These are phyloP conservation scores for Psidium friedrichsthalianum DNA, from an alignment of 345 rosid genomes.

Conservation along the genomic window DNA sequence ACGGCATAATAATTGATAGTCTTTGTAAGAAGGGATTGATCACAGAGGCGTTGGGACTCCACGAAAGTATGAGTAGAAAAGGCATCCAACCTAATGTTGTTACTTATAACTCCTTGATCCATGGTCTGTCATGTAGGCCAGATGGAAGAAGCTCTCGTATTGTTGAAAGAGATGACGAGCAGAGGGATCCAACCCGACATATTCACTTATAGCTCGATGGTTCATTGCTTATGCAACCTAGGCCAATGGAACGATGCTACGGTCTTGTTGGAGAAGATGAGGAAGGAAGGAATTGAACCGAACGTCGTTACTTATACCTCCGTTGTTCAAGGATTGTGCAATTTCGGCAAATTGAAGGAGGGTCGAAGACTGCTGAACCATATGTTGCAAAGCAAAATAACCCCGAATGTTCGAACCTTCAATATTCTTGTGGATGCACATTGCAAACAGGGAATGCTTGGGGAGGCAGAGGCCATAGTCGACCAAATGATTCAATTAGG, in stretches of 20 bases:
- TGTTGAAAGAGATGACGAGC: no score
- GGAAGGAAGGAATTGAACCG: no score
- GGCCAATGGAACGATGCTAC: no score
- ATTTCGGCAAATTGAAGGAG: neutral
- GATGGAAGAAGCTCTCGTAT: no score
- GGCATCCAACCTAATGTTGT: neutral
- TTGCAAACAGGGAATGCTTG: neutral
- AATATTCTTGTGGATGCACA: neutral
- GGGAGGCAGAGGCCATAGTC: neutral
- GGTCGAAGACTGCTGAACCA: neutral
- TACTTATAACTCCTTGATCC: no score
- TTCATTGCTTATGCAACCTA: no score
- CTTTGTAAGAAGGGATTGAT: neutral
- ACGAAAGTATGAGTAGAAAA: neutral
- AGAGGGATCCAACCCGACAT: no score
- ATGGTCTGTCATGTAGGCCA: no score
- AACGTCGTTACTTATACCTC: no score
- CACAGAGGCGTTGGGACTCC: neutral
- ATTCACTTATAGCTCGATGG: no score
- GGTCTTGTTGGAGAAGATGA: no score
- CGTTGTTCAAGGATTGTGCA: no score
- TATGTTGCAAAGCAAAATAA: neutral
- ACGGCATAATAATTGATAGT: accelerated
- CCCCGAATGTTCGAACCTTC: neutral
- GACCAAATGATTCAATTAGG: neutral